These are phyloP conservation scores for Coniochaeta sp. DNA, from an alignment of 2,329 filamentous ascomycete species.

Conservation along the genomic window DNA sequence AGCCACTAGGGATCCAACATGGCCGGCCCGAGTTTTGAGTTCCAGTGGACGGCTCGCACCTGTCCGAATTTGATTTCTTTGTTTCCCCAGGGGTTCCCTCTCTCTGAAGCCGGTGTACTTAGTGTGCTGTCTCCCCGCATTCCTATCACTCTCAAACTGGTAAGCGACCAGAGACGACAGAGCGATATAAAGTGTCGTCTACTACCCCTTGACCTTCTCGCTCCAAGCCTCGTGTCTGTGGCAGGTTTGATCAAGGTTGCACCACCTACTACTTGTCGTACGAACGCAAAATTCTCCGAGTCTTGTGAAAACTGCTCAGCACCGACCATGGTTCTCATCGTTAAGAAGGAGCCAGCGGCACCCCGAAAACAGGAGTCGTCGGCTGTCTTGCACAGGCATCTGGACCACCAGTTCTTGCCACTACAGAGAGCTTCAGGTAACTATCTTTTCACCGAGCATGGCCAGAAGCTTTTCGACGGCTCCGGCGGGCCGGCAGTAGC, in stretches of 20 bases:
- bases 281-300: not conserved
- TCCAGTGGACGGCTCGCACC: not conserved
- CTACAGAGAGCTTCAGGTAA: conserved; percentile 27
- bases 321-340: not conserved
- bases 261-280: not conserved
- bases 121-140: not conserved
- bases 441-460: conserved; percentile 31
- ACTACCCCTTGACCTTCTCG: too few species aligned
- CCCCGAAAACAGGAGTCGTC: conserved; percentile 13
- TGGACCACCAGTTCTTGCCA: conserved; percentile 23
- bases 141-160: not conserved
- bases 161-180: not conserved
- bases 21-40: not conserved
- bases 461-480: conserved; percentile 34
- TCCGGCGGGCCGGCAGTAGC: conserved; percentile 39
- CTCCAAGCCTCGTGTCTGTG: not conserved
- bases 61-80: not conserved
- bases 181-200: not conserved
- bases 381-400: conserved; percentile 30
- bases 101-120: not conserved
- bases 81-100: not conserved
- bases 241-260: not conserved
- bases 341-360: not conserved
- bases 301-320: not conserved
- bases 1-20: not conserved